Conservation (phyloP, 2,329 filamentous ascomycete species). For the Diaporthe velutina region DNA sequence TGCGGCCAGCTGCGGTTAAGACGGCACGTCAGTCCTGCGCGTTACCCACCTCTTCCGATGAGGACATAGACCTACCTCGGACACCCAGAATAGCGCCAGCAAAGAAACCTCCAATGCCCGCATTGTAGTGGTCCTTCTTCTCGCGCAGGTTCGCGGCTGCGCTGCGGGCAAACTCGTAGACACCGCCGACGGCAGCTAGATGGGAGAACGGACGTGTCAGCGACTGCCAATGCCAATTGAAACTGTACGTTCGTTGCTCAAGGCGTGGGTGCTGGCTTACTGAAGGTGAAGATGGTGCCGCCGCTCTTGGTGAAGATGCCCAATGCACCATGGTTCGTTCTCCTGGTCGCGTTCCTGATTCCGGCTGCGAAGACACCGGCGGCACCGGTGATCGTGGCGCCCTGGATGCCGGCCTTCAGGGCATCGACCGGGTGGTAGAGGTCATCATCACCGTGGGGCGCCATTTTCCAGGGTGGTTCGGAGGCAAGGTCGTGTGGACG, state of each 20-base stretch:
- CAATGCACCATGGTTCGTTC: conserved; percentile 83
- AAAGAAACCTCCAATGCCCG: conserved; percentile 81
- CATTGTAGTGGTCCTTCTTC: conserved; percentile 84
- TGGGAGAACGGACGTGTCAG: conserved; percentile 8
- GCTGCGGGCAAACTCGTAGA: conserved; percentile 82
- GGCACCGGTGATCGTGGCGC: conserved; percentile 67
- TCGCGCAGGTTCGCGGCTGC: conserved; percentile 87
- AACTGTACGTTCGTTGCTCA: neutral
- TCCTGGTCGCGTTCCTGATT: conserved; percentile 88
- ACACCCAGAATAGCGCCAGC: conserved; percentile 81
- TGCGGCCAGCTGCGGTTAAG: conserved; percentile 65
- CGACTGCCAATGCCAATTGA: conserved; percentile 28
- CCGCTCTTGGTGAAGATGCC: conserved; percentile 86
- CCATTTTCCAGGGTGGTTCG: conserved; percentile 43
- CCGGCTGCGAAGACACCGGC: conserved; percentile 67
- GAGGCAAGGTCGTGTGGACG: conserved; percentile 32
- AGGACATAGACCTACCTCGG: conserved; percentile 67
- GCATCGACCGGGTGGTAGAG: conserved; percentile 65
- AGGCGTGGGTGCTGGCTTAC: conserved; percentile 57
- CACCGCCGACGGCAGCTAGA: conserved; percentile 77
- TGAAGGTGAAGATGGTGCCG: conserved; percentile 76
- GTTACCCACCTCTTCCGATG: conserved; percentile 43
- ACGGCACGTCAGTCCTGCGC: conserved; percentile 25
- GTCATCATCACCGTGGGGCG: conserved; percentile 48
- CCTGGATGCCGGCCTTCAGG: conserved; percentile 66